phyloP scores from a whole-genome alignment of 306 rosid genomes.

The Malus asiatica region DNA sequence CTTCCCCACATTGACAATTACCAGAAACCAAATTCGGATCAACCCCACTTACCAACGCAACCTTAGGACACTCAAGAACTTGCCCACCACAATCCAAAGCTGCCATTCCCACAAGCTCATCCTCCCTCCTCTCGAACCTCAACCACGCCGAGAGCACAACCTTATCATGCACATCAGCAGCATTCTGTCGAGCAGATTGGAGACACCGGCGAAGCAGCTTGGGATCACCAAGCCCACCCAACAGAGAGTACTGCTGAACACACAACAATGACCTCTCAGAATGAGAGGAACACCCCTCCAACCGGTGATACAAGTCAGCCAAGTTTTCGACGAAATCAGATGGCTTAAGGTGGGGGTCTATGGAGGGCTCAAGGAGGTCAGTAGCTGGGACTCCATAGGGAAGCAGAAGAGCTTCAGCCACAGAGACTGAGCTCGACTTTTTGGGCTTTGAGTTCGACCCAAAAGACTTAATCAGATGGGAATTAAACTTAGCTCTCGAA shows the following conservation, averaged over 20 bases:
- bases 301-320: conserved; percentile 44
- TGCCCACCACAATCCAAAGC: conserved; percentile 64
- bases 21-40: conserved; percentile 26
- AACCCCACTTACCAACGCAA: conserved; percentile 48
- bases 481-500: conserved; percentile 33
- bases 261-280: conserved; percentile 35
- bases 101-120: conserved; percentile 52
- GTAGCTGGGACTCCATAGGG: conserved; percentile 50
- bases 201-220: conserved; percentile 65
- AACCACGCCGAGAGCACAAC: conserved; percentile 77
- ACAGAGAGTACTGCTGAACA: conserved; percentile 51
- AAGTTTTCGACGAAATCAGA: conserved; percentile 44
- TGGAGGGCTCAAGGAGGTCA: conserved; percentile 53
- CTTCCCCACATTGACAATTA: conserved; percentile 42
- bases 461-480: conserved; percentile 32
- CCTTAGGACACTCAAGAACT: conserved; percentile 64
- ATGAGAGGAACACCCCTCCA: conserved; percentile 38
- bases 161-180: conserved; percentile 55
- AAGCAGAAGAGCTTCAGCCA: conserved; percentile 26
- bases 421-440: conserved; percentile 34
- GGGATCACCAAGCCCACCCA: conserved; percentile 52
- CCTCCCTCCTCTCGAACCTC: conserved; percentile 69
- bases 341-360: conserved; percentile 59
- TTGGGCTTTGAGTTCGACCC: conserved; percentile 58
- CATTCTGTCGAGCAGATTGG: conserved; percentile 47